Base-by-base conservation (phyloP, 352 stramenopile species). In the Halophytophthora polymorphica region DNA sequence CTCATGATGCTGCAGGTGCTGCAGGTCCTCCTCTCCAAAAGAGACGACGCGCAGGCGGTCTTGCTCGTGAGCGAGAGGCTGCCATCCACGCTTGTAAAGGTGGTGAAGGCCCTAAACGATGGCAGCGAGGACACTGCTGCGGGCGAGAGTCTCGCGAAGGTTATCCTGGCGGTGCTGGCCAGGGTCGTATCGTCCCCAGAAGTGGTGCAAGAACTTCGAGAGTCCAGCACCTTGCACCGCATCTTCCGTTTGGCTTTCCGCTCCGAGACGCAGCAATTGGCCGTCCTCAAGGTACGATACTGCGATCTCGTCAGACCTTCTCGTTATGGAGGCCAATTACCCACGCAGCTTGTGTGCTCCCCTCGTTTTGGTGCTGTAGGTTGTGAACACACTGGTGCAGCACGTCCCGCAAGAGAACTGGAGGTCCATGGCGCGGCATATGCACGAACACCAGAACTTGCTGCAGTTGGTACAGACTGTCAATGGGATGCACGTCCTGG, bases 71-170 rank as follows among this genome's bases (percentile, higher is more conserved):
- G 69, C 19, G 76, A 83, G 42, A 66, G 71, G 21, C 62, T 85
- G 1, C 73, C 73, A 6, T 83, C 71, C 3, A 85, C 62, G 18
- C 52, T 87, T 3, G 69, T 85, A 2, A 82, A 83, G 45, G 45
- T 78, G 15, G 46, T 78, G 18, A 81, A 85, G 48, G 73, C 75
- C 0, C 47, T 67, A 11, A 61, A 36, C 41, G 53, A 57, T 35
- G 46, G 25, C 45, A 22, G 19, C 36, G n/a, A 38, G 15, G 33
- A 5, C 6, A 17, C 15, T 17, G 22, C 18, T 33, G 36, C 51
- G 11, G n/a, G 40, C 25, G 28, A 33, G 50, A 35, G 49, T 8
- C 7, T 82, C 1, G 56, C 61, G 0, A 42, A 60, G n/a, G 15
- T 61, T 7, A 48, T 68, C 2, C 17, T 84, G 13, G 45, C 44